Conservation (phyloP, 495 filamentous ascomycete species). For the Sordaria brevicollis region DNA sequence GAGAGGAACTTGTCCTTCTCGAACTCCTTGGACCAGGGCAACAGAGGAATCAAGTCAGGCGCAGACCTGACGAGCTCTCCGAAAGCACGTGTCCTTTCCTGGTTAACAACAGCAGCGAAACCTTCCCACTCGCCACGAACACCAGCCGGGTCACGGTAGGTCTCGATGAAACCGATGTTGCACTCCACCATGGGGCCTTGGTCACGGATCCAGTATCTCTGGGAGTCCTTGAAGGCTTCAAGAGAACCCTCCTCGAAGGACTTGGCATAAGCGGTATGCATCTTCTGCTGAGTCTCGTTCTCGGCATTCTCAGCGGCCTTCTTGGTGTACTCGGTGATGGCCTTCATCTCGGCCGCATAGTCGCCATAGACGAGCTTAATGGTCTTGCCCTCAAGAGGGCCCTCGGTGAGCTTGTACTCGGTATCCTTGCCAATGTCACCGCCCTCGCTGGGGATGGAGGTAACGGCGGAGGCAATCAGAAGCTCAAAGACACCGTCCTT, state of each 20-base stretch:
- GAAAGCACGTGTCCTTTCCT: constrained; percentile 84
- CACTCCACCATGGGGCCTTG: constrained; percentile 81
- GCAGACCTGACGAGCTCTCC: constrained; percentile 72
- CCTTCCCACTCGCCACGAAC: constrained; percentile 97
- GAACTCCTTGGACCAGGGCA: constrained; percentile 82
- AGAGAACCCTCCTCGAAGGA: constrained; percentile 82
- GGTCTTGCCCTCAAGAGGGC: constrained; percentile 53
- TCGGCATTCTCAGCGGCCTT: constrained; percentile 66
- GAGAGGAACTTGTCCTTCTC: constrained; percentile 93
- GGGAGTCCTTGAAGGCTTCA: constrained; percentile 79
- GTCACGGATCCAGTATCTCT: constrained; percentile 87
- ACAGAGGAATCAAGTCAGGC: constrained; percentile 69
- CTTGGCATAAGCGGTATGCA: constrained; percentile 73
- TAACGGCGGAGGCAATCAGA: constrained; percentile 64
- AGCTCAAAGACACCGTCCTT: constrained; percentile 63
- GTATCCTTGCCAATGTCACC: constrained; percentile 60
- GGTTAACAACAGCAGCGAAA: constrained; percentile 64
- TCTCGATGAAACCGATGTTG: constrained; percentile 93
- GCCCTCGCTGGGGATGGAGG: constrained; percentile 39
- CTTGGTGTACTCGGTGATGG: constrained; percentile 58
- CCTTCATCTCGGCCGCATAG: constrained; percentile 68
- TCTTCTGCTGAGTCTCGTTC: constrained; percentile 75
- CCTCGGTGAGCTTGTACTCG: constrained; percentile 54
- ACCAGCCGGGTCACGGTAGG: constrained; percentile 88
- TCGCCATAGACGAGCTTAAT: constrained; percentile 75